Percentiles rank a stretch among this genome's conserved stretches.
Evolutionary conservation across 108 stramenopile genomes (phyloP).

Genomic region (Poteriospumella lacustris): DNA sequence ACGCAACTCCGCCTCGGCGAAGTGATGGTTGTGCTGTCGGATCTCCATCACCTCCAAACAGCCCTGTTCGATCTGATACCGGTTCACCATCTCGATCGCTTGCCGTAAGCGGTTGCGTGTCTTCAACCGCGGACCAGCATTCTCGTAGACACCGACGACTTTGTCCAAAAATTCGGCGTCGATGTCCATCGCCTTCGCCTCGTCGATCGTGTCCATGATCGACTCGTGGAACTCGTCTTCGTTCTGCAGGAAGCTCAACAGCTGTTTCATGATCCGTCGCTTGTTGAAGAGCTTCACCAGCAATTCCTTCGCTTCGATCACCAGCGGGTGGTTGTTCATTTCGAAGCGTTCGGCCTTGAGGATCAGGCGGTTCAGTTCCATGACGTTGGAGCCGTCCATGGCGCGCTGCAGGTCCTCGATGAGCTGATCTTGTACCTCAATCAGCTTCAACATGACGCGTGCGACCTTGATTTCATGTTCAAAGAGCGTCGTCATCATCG

Average conservation of each 20-base stretch:
- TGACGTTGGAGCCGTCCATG: background rate
- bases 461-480: slow-evolving; percentile 27
- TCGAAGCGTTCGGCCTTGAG: slow-evolving; percentile 10
- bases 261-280: background rate
- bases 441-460: background rate
- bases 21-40: background rate
- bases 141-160: background rate
- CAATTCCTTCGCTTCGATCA: background rate
- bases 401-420: background rate
- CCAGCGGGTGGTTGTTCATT: background rate
- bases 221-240: slow-evolving; percentile 1
- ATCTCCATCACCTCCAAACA: slow-evolving; percentile 8
- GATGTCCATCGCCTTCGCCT: background rate
- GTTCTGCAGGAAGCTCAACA: background rate
- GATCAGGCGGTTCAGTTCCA: slow-evolving; percentile 17
- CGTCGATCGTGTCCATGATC: slow-evolving; percentile 15
- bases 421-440: slow-evolving; percentile 11
- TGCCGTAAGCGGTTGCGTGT: slow-evolving; percentile 3
- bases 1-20: slow-evolving; percentile 14
- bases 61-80: background rate
- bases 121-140: slow-evolving; percentile 7
- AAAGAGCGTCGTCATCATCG: background rate
- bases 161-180: slow-evolving; percentile 13
- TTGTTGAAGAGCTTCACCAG: background rate
- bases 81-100: background rate